Conservation (phyloP, 208 protist genomes). For the Crithidia thermophila region DNA sequence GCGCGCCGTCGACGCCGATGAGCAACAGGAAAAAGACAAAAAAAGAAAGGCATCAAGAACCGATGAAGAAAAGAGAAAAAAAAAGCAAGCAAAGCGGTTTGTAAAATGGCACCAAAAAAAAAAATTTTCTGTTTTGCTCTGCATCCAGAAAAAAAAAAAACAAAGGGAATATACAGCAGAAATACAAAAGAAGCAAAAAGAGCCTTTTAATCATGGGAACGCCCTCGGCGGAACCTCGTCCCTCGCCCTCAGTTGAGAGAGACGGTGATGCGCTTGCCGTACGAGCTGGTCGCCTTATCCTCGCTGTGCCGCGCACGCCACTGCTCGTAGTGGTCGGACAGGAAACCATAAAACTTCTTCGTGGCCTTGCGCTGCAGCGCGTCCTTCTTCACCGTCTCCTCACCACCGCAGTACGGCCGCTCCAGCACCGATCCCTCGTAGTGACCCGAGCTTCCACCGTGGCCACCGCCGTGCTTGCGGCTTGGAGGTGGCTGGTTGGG, state of each 20-base stretch:
- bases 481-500: background rate
- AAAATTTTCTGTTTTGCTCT: too few species aligned
- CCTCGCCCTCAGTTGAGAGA: conserved; percentile 14
- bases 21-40: background rate
- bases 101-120: background rate
- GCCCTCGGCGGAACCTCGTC: too few species aligned
- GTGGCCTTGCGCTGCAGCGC: conserved; percentile 13
- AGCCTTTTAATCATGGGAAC: background rate
- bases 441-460: background rate
- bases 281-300: conserved; percentile 14
- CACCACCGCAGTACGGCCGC: conserved; percentile 53
- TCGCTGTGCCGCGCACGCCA: conserved; percentile 37
- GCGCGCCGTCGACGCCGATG: too few species aligned
- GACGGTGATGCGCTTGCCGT: conserved; percentile 34
- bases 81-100: background rate
- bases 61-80: background rate
- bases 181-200: background rate
- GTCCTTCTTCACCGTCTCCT: conserved; percentile 29
- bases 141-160: background rate
- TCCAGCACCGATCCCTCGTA: conserved; percentile 21
- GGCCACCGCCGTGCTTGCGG: background rate
- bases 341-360: conserved; percentile 41
- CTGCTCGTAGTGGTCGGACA: conserved; percentile 37
- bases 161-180: background rate
- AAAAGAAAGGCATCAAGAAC: background rate